phyloP scores from a whole-genome alignment of 257 asterid species.

The Scutellaria baicalensis region DNA sequence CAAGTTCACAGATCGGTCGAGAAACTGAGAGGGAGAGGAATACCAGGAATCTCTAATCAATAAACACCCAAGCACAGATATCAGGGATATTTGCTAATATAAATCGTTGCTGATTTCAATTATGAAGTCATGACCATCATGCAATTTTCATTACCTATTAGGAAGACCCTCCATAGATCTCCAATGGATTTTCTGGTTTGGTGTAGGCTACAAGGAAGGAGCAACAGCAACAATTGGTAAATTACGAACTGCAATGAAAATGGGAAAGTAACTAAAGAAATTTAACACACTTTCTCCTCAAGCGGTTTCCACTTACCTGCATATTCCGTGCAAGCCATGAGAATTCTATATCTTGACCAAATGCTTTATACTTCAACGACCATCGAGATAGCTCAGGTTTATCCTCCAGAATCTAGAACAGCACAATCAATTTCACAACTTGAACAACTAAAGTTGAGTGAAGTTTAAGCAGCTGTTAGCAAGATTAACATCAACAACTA shows the following conservation, averaged over 20 bases:
- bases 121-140: neutral
- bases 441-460: neutral
- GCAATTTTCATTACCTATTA: conserved; percentile 45
- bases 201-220: conserved; percentile 57
- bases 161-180: conserved; percentile 95
- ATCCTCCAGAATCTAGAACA: conserved; percentile 69
- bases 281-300: neutral
- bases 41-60: neutral
- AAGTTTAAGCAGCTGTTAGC: neutral
- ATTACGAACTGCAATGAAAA: neutral
- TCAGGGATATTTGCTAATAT: neutral
- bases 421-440: conserved; percentile 13
- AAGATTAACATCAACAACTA: neutral
- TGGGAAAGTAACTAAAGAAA: neutral
- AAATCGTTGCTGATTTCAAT: neutral
- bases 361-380: conserved; percentile 86
- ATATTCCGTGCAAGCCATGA: conserved; percentile 96
- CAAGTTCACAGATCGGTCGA: neutral
- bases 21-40: neutral
- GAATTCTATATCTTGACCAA: conserved; percentile 73
- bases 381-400: conserved; percentile 88
- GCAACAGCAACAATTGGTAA: neutral
- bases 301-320: conserved; percentile 46
- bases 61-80: neutral
- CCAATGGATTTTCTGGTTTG: conserved; percentile 95